A percentile compares a stretch with the other conserved stretches of the same genome.
These are phyloP conservation scores for Scytalidium sp. DNA, from an alignment of 2,329 filamentous ascomycete genomes.

Conservation along the genomic window DNA sequence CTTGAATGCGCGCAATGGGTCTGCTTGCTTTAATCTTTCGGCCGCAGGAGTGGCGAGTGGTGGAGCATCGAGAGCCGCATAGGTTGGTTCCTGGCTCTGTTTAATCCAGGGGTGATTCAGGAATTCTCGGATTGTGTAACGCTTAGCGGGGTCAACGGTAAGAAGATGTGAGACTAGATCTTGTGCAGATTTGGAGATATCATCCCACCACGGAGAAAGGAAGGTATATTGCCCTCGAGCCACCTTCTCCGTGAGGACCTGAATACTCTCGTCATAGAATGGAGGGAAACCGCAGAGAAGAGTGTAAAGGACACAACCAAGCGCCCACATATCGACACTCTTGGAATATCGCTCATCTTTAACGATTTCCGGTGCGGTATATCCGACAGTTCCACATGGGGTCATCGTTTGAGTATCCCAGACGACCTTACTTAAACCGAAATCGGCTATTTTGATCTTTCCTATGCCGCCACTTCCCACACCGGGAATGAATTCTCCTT, in stretches of 20 bases:
- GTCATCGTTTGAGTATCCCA: constrained; percentile 99
- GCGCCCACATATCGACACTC: constrained; percentile 98
- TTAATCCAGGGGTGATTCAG: constrained; percentile 92
- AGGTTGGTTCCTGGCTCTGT: constrained; percentile 64
- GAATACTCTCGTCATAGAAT: constrained; percentile 98
- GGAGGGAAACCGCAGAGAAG: constrained; percentile 96
- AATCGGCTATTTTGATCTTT: constrained; percentile 95
- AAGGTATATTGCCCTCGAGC: constrained; percentile 97
- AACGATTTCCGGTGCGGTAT: constrained; percentile 97
- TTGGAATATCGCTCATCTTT: constrained; percentile 99
- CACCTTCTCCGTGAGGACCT: constrained; percentile 95
- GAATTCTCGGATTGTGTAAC: constrained; percentile 91
- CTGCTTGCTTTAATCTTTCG: constrained; percentile 24
- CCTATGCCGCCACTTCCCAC: constrained; percentile 88
- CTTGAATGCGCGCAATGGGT: constrained; percentile 53
- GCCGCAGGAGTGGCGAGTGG: constrained; percentile 66
- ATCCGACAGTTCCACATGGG: constrained; percentile 96
- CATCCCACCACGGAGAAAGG: constrained; percentile 98
- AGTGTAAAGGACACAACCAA: constrained; percentile 96
- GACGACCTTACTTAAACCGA: constrained; percentile 94
- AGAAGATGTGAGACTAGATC: constrained; percentile 91
- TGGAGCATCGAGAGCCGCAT: constrained; percentile 65
- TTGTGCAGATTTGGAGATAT: constrained; percentile 92
- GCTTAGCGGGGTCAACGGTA: constrained; percentile 91
- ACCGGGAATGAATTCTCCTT: constrained; percentile 86